Conservation (phyloP, 768 basidiomycete genomes). For the Termitomyces titanicus region DNA sequence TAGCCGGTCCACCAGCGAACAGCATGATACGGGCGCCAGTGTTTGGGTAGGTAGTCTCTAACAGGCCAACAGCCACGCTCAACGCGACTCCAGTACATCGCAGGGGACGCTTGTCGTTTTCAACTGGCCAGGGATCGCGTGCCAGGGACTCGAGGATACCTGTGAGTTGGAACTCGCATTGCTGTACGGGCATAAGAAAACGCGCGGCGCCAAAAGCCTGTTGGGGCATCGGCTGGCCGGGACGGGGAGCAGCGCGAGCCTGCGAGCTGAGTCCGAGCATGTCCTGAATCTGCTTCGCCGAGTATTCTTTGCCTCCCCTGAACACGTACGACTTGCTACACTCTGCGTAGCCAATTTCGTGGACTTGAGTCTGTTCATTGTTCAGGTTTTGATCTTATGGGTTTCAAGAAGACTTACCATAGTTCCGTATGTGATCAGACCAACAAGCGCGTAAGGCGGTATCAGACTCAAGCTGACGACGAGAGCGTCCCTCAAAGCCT, state of each 20-base stretch:
- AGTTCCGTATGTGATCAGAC: conserved; percentile 93
- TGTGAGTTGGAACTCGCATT: conserved; percentile 95
- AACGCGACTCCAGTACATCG: conserved; percentile 95
- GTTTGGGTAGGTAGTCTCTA: conserved; percentile 95
- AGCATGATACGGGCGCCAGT: conserved; percentile 96
- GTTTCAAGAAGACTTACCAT: conserved; percentile 58
- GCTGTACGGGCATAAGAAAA: conserved; percentile 88
- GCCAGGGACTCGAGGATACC: conserved; percentile 84
- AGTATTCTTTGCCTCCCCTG: conserved; percentile 95
- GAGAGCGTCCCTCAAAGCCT: conserved; percentile 91
- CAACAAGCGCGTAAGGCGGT: conserved; percentile 92
- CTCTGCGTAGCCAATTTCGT: conserved; percentile 94
- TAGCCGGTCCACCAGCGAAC: conserved; percentile 92
- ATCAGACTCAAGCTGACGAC: conserved; percentile 91
- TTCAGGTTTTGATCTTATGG: neutral
- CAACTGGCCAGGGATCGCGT: conserved; percentile 97
- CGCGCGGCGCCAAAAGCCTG: conserved; percentile 83
- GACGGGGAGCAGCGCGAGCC: conserved; percentile 80
- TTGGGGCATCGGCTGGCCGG: conserved; percentile 77
- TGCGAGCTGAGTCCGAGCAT: conserved; percentile 89
- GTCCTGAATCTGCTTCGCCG: conserved; percentile 94
- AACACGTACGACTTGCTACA: conserved; percentile 99
- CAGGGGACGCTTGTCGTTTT: conserved; percentile 87
- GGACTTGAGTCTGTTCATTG: conserved; percentile 82
- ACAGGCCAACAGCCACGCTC: conserved; percentile 86